Evolutionary conservation across 495 filamentous ascomycete species (phyloP).

Genomic region (Pyrenula aspistea): DNA sequence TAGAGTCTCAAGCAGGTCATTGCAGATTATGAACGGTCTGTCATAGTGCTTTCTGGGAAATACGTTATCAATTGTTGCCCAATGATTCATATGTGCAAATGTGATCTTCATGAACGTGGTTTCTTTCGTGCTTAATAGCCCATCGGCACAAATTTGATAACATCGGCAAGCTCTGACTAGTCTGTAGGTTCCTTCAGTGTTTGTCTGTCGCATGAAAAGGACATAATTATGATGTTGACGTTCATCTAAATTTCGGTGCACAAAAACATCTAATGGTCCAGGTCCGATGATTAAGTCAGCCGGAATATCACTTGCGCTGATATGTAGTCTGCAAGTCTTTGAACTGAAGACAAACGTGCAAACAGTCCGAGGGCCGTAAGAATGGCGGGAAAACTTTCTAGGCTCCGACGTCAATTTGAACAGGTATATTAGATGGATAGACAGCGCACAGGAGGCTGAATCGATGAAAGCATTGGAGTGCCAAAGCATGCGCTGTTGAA

Average conservation of each 20-base stretch:
- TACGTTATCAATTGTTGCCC: not conserved
- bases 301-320: not conserved
- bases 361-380: not conserved
- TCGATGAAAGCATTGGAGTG: not conserved
- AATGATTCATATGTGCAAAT: too few relatives aligned
- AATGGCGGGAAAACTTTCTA: not conserved
- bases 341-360: not conserved
- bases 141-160: not conserved
- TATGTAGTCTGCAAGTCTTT: not conserved
- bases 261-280: not conserved
- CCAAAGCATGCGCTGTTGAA: too few relatives aligned
- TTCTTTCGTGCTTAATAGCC: not conserved
- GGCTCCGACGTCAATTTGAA: not conserved
- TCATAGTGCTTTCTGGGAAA: not conserved
- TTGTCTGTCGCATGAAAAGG: not conserved
- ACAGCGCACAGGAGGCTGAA: not conserved
- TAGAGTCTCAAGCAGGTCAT: not conserved
- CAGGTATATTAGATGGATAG: not conserved
- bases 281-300: not conserved
- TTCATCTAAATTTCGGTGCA: not conserved
- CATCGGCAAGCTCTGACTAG: not conserved
- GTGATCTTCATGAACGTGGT: too few relatives aligned
- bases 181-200: not conserved
- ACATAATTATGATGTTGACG: not conserved
- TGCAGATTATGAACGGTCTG: too few relatives aligned